A percentile compares a stretch with the other conserved stretches of the same genome.
phyloP scores from a whole-genome alignment of 208 protist genomes.

The Trypanosoma cruzi region DNA sequence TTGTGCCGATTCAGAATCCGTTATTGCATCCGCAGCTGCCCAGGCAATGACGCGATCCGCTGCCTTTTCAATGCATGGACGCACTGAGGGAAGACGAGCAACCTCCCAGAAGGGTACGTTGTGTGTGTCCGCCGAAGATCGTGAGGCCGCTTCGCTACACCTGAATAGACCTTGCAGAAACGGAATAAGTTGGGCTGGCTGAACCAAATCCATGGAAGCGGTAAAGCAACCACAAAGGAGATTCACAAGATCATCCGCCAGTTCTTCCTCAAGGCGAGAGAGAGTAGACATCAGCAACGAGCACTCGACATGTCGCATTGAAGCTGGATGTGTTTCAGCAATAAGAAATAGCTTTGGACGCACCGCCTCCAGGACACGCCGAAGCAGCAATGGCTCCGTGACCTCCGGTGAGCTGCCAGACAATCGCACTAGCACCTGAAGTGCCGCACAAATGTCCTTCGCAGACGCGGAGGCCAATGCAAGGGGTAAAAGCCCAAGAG shows the following conservation, averaged over 20 bases:
- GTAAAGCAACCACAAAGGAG: slow-evolving; percentile 67
- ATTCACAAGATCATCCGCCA: slow-evolving; percentile 58
- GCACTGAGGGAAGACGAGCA: slow-evolving; percentile 14
- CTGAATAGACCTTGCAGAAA: slow-evolving; percentile 47
- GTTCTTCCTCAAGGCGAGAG: slow-evolving; percentile 45
- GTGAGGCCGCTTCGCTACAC: neutral
- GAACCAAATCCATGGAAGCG: slow-evolving; percentile 47
- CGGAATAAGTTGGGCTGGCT: slow-evolving; percentile 62
- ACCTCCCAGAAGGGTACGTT: slow-evolving; percentile 13
- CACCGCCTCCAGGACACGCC: slow-evolving; percentile 39
- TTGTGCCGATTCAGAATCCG: slow-evolving; percentile 32
- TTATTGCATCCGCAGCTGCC: slow-evolving; percentile 12
- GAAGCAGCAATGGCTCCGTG: slow-evolving; percentile 21
- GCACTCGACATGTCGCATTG: slow-evolving; percentile 63
- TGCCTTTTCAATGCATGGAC: slow-evolving; percentile 22
- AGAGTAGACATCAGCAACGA: slow-evolving; percentile 55
- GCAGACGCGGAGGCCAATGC: slow-evolving; percentile 34
- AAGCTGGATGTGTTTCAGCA: slow-evolving; percentile 38
- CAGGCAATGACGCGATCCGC: slow-evolving; percentile 16
- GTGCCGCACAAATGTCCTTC: slow-evolving; percentile 43
- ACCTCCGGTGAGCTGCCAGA: slow-evolving; percentile 19
- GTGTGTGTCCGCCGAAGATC: neutral
- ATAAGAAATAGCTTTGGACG: slow-evolving; percentile 57
- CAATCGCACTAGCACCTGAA: slow-evolving; percentile 49
- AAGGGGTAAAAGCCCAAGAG: slow-evolving; percentile 20